These are phyloP conservation scores for Chaetomium fimeti DNA, from an alignment of 495 filamentous ascomycete genomes.

Conservation along the genomic window DNA sequence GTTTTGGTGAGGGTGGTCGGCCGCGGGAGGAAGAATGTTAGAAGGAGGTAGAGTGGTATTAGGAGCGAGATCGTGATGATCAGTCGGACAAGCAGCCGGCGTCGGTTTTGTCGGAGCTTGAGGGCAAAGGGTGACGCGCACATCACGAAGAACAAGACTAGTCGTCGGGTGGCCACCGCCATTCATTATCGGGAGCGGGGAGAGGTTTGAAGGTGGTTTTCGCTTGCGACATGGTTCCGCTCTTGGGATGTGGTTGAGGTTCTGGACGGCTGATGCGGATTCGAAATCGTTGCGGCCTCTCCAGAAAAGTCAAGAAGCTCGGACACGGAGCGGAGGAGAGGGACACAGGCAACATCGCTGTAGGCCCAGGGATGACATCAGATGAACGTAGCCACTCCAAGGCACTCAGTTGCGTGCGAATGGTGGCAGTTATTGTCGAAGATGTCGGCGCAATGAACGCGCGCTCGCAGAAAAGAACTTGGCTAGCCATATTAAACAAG, in stretches of 20 bases:
- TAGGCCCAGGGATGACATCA: background rate
- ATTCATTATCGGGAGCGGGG: background rate
- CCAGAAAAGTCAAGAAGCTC: background rate
- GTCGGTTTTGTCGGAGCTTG: background rate
- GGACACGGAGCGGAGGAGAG: too few species aligned
- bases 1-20: slow-evolving; percentile 3
- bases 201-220: background rate
- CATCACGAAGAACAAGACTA: background rate
- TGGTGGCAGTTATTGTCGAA: too few species aligned
- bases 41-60: background rate
- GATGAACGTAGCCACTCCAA: background rate
- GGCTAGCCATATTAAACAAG: too few species aligned
- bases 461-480: too few species aligned
- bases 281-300: background rate
- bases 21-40: background rate
- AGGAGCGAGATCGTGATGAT: slow-evolving; percentile 6
- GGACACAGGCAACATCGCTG: background rate
- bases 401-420: background rate
- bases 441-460: too few species aligned
- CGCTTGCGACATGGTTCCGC: background rate
- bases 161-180: background rate
- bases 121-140: background rate
- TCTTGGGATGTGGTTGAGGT: background rate
- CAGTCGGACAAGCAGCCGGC: background rate
- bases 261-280: too few species aligned